Evolutionary conservation across 352 stramenopile species (phyloP), one percentile per base, ranked within the genome.

Genomic region (Blastocystis sp.): DNA sequence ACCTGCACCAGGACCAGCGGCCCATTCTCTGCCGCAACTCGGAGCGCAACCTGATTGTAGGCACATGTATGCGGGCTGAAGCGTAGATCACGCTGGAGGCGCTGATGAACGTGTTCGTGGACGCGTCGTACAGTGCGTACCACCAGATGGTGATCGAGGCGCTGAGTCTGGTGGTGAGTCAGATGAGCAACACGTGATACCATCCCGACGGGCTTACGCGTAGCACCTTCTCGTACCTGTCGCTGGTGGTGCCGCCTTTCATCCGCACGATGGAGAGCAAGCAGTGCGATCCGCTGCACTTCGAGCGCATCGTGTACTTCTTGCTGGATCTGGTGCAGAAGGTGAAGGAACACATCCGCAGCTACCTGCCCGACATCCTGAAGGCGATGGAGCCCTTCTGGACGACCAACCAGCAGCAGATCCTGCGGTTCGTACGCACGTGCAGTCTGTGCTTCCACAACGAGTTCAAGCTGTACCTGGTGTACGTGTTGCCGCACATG

Each of bases 81-180:
- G 98, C 98, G 89, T 99, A 98, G 91, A 95, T 96, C 17, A 98
- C 96, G 0, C 95, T 99, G 28, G 95, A 98, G 82, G 95, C 96
- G 17, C 89, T 99, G 43, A 94, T 98, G 79, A 92, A 93, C 19
- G 98, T 98, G 80, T 93, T 99, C 52, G 94, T 95, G 48, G 96
- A 99, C 88, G 92, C 94, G 14, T 97, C 94, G 10, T 91, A 99
- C 10, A 94, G 94, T 74, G 94, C 94, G 40, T 95, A 99, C 86
- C 96, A 99, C 89, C 93, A 96, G 38, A 96, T 96, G 81, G 95
- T 98, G 28, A 98, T 98, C 80, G 96, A 99, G 82, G 95, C 96
- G 23, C 95, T 99, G 41, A 98, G 98, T 92, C 98, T 98, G 77
- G 98, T 99, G 80, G 98, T 99, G 9, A 67, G 53, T 23, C 28